These are phyloP conservation scores for Colletotrichum sp. DNA, from an alignment of 2,329 filamentous ascomycete genomes.

Conservation along the genomic window DNA sequence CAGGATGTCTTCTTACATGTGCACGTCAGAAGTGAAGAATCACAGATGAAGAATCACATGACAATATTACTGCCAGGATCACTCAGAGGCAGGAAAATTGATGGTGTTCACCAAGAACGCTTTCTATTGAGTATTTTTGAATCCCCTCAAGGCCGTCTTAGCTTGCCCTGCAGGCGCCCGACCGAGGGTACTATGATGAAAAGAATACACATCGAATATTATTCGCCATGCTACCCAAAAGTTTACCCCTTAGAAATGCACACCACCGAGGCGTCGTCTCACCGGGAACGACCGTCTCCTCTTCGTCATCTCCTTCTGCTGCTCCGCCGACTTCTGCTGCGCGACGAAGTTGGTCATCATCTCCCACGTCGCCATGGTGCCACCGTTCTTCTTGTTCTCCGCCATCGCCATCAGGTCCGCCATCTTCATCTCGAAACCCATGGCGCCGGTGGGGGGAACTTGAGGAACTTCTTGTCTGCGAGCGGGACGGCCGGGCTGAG, in stretches of 20 bases:
- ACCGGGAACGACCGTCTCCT: not conserved
- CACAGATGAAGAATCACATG: not conserved
- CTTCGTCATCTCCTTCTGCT: not conserved
- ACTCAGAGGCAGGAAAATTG: not conserved
- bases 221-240: constrained; percentile 14
- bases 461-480: not conserved
- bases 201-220: constrained; percentile 13
- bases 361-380: constrained; percentile 10
- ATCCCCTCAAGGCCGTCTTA: not conserved
- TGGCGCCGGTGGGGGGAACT: not conserved
- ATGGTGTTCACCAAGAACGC: not conserved
- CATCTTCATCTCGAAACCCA: constrained; percentile 18
- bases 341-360: constrained; percentile 7
- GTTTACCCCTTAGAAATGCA: not conserved
- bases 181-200: constrained; percentile 8
- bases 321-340: constrained; percentile 2
- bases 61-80: not conserved
- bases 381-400: constrained; percentile 3
- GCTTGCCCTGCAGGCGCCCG: constrained; percentile 1
- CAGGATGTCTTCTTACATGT: not conserved
- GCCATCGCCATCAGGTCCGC: constrained; percentile 12
- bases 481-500: not conserved
- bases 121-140: not conserved
- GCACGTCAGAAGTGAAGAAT: not conserved
- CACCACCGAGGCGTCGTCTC: constrained; percentile 7